These are phyloP conservation scores for Bifiguratus adelaidae DNA, from an alignment of 192 early-diverging fungal genomes.

Conservation along the genomic window DNA sequence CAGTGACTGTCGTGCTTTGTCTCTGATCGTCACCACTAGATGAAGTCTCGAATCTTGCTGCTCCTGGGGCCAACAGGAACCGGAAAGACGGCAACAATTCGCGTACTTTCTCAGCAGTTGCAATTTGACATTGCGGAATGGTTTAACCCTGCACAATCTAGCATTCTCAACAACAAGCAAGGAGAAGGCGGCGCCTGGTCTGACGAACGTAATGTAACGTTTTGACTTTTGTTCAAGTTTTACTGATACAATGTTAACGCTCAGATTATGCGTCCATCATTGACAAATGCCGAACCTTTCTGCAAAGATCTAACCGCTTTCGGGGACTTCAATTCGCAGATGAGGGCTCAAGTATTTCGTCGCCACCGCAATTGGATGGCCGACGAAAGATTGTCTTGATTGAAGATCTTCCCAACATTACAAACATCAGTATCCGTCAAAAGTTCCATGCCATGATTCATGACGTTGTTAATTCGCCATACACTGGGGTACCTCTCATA, in stretches of 20 bases:
- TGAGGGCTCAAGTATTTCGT: background rate
- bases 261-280: no score
- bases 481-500: slow-evolving; percentile 29
- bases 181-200: no score
- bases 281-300: no score
- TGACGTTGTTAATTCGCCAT: slow-evolving; percentile 23
- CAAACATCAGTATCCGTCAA: slow-evolving; percentile 28
- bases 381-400: slow-evolving; percentile 36
- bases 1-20: background rate
- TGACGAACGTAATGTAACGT: no score
- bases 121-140: slow-evolving; percentile 45
- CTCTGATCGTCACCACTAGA: background rate
- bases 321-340: no score
- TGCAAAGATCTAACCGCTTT: no score
- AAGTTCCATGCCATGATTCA: slow-evolving; percentile 34
- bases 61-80: slow-evolving; percentile 53
- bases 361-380: background rate
- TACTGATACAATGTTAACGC: no score
- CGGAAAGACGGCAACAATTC: slow-evolving; percentile 49
- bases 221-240: no score
- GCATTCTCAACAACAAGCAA: slow-evolving; percentile 12
- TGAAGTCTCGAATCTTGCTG: slow-evolving; percentile 34
- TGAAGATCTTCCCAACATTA: slow-evolving; percentile 49
- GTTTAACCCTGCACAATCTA: slow-evolving; percentile 40
- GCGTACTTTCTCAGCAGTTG: slow-evolving; percentile 40